A percentile compares a stretch with the other conserved stretches of the same genome.
Evolutionary conservation across 2,329 filamentous ascomycete species (phyloP).

Genomic region (Fusarium zealandicum): DNA sequence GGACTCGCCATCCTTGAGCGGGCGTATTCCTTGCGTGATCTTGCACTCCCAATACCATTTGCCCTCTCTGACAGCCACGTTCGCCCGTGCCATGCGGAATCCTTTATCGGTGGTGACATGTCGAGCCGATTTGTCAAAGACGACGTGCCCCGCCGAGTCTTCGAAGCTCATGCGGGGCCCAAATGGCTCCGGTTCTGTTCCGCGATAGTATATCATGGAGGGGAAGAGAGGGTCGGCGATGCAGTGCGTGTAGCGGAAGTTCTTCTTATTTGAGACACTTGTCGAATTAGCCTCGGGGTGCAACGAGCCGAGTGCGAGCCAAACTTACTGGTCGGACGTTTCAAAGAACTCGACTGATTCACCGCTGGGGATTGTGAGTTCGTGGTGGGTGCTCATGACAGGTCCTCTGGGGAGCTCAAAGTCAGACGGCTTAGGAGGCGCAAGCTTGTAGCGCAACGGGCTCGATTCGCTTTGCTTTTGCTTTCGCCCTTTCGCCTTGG

Average conservation of each 20-base stretch:
- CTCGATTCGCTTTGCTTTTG: conserved; percentile 54
- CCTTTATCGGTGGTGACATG: conserved; percentile 91
- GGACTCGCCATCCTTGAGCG: conserved; percentile 50
- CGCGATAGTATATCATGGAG: conserved; percentile 86
- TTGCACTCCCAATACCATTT: conserved; percentile 95
- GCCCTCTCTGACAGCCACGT: conserved; percentile 88
- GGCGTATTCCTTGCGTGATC: conserved; percentile 75
- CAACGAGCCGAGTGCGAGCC: neutral
- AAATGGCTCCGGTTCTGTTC: conserved; percentile 85
- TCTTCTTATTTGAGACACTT: conserved; percentile 70
- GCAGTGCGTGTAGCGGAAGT: conserved; percentile 88
- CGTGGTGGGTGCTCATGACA: conserved; percentile 64
- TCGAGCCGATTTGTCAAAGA: conserved; percentile 76
- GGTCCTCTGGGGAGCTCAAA: conserved; percentile 67
- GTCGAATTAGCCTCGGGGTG: conserved; percentile 3
- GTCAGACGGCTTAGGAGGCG: conserved; percentile 67
- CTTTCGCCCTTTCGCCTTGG: conserved; percentile 42
- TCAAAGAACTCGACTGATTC: conserved; percentile 65
- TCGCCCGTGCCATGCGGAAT: conserved; percentile 88
- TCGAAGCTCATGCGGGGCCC: conserved; percentile 89
- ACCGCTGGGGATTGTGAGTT: conserved; percentile 57
- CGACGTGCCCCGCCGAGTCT: conserved; percentile 85
- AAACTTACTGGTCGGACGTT: conserved; percentile 68
- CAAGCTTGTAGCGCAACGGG: conserved; percentile 68
- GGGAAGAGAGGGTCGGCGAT: conserved; percentile 89